These are phyloP conservation scores for Alternaria postmessia DNA, from an alignment of 2,329 filamentous ascomycete genomes.

Conservation along the genomic window DNA sequence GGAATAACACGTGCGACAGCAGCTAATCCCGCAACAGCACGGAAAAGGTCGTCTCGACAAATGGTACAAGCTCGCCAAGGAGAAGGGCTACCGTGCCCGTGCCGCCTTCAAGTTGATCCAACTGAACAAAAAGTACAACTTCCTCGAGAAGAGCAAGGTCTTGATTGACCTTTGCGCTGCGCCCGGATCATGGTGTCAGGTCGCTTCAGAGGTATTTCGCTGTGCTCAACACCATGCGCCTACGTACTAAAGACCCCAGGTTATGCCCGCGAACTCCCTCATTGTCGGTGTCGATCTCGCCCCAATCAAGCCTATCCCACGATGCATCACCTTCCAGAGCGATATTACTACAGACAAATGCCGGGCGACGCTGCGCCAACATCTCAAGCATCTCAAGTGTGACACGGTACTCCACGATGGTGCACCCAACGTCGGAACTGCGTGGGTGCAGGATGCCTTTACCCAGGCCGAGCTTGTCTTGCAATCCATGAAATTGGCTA, in stretches of 20 bases:
- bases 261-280: conserved; percentile 87
- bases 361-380: conserved; percentile 83
- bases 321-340: conserved; percentile 93
- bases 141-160: conserved; percentile 95
- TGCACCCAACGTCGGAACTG: conserved; percentile 96
- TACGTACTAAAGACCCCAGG: conserved; percentile 43
- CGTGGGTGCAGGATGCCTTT: conserved; percentile 98
- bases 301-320: conserved; percentile 94
- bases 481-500: conserved; percentile 90
- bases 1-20: too few relatives aligned
- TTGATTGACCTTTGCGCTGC: conserved; percentile 97
- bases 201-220: conserved; percentile 79
- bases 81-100: conserved; percentile 95
- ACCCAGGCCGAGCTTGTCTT: conserved; percentile 93
- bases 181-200: conserved; percentile 70
- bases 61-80: conserved; percentile 98
- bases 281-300: conserved; percentile 94
- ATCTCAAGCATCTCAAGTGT: conserved; percentile 95
- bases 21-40: conserved; percentile 62
- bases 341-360: conserved; percentile 99
- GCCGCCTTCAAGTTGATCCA: conserved; percentile 98
- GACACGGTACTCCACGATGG: conserved; percentile 96
- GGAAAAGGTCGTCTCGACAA: conserved; percentile 98
- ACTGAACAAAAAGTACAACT: conserved; percentile 98
- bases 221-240: neutral